Percentiles rank a stretch among this genome's conserved stretches.
Conservation (phyloP, 106 monocot genomes). For the Cymbidium sinense region DNA sequence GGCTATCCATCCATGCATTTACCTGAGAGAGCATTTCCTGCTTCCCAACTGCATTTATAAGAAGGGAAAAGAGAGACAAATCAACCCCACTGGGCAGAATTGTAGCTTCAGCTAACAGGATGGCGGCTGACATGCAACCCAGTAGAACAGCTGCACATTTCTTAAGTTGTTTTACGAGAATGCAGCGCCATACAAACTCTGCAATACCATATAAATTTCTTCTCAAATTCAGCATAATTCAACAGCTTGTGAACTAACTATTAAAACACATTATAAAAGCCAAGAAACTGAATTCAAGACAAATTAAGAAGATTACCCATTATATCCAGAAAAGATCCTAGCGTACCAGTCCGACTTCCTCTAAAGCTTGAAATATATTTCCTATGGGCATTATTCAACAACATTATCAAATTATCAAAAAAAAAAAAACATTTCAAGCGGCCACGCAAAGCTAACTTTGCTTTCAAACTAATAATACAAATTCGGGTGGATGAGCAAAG, state of each 20-base stretch:
- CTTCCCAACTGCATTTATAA: conserved; percentile 83
- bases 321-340: conserved; percentile 71
- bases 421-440: background rate
- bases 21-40: conserved; percentile 95
- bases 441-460: background rate
- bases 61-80: conserved; percentile 87
- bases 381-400: conserved; percentile 33
- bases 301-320: conserved; percentile 35
- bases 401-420: too few relatives aligned
- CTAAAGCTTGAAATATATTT: conserved; percentile 91
- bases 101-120: conserved; percentile 97
- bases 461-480: background rate
- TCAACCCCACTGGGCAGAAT: conserved; percentile 82
- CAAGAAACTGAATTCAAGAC: background rate
- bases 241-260: background rate
- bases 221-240: background rate
- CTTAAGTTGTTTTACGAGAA: conserved; percentile 69
- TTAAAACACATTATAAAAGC: background rate
- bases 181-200: conserved; percentile 92
- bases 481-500: background rate
- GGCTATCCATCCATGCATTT: conserved; percentile 10
- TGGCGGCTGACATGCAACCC: conserved; percentile 85
- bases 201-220: conserved; percentile 13
- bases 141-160: conserved; percentile 59
- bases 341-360: conserved; percentile 43